Evolutionary conservation across 2,329 filamentous ascomycete genomes (phyloP).

Genomic region (Exserohilum rostratum): DNA sequence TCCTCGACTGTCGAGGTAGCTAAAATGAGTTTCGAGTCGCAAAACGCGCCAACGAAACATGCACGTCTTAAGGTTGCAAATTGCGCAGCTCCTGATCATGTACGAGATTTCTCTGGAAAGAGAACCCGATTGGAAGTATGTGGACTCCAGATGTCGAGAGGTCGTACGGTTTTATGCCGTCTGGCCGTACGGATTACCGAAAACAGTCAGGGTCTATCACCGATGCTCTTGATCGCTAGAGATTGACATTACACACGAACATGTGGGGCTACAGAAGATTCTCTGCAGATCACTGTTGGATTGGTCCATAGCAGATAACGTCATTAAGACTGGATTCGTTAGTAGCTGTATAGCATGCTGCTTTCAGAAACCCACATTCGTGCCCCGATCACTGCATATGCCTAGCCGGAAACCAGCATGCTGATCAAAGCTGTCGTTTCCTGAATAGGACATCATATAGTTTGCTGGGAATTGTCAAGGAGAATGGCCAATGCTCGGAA

Average conservation of each 20-base stretch:
- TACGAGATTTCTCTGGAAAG: background rate
- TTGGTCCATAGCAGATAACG: background rate
- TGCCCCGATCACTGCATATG: background rate
- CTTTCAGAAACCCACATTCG: background rate
- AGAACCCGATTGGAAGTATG: background rate
- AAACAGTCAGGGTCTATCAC: background rate
- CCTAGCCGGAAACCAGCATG: background rate
- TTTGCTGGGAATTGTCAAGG: background rate
- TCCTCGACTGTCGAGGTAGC: background rate
- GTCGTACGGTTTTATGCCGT: background rate
- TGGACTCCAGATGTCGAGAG: background rate
- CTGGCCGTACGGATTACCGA: background rate
- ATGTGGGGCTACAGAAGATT: background rate
- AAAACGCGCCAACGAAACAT: background rate
- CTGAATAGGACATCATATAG: background rate
- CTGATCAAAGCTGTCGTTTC: background rate
- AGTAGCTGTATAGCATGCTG: background rate
- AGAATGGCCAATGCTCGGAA: background rate
- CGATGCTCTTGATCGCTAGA: background rate
- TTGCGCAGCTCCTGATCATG: background rate
- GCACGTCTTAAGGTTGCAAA: too few species aligned
- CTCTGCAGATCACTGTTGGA: conserved; percentile 2
- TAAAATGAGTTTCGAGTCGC: background rate
- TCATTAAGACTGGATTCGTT: background rate
- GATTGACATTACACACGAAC: background rate